phyloP scores from a whole-genome alignment of 1,284 basidiomycete species.

The Sutorius eximius region DNA sequence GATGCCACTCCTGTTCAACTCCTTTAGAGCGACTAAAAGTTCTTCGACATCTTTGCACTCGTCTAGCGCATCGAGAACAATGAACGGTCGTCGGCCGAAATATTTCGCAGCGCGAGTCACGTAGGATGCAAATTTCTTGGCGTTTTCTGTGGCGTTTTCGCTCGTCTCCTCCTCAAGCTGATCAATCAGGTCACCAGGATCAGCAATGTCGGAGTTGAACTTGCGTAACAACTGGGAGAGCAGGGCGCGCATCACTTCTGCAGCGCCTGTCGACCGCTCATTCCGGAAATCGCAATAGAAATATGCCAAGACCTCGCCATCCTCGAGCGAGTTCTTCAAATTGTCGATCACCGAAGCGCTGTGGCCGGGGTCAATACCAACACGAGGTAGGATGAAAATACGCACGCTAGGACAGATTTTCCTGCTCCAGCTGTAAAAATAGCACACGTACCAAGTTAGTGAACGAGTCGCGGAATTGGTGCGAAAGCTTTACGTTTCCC shows the following conservation, averaged over 20 bases:
- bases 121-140: neutral
- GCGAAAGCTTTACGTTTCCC: conserved; percentile 2
- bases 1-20: neutral
- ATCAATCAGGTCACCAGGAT: neutral
- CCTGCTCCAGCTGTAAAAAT: neutral
- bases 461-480: too few relatives aligned
- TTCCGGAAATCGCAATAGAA: conserved; percentile 17
- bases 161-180: neutral
- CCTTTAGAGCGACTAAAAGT: neutral
- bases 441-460: neutral
- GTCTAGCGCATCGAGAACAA: conserved; percentile 15
- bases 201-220: neutral
- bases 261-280: conserved; percentile 2
- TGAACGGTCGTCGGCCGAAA: neutral
- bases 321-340: neutral
- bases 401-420: neutral
- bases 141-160: neutral
- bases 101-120: neutral
- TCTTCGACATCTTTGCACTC: conserved; percentile 8
- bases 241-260: conserved; percentile 12
- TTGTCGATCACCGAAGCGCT: neutral
- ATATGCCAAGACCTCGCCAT: neutral
- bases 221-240: conserved; percentile 7
- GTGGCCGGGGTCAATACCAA: neutral
- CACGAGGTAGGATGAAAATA: neutral